phyloP scores from a whole-genome alignment of 179 eudicot genomes.

The Corrigiola litoralis region DNA sequence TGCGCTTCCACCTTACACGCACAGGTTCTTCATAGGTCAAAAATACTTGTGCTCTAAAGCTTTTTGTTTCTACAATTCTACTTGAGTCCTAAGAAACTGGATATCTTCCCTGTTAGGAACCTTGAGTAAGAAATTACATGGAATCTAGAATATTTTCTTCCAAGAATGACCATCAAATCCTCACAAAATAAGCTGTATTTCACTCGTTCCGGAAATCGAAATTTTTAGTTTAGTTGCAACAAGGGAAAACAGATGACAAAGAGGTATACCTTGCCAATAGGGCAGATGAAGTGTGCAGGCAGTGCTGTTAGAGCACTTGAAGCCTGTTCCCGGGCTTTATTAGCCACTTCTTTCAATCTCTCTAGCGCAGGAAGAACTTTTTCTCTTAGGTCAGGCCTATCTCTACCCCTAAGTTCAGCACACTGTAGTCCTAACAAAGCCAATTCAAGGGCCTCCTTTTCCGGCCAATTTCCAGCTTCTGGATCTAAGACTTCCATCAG shows the following conservation, averaged over 20 bases:
- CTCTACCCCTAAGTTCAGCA: conserved; percentile 67
- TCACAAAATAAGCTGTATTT: neutral
- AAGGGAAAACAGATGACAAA: neutral
- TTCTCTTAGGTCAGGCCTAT: conserved; percentile 62
- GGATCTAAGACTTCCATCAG: conserved; percentile 45
- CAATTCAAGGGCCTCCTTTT: conserved; percentile 54
- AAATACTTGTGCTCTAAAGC: too few relatives aligned
- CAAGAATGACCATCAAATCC: neutral
- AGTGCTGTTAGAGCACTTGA: conserved; percentile 30
- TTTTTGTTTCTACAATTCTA: too few relatives aligned
- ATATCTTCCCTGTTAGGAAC: too few relatives aligned
- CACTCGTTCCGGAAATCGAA: neutral
- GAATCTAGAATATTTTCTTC: neutral
- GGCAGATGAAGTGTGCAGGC: conserved; percentile 66
- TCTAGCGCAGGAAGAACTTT: conserved; percentile 57
- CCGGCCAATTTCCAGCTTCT: conserved; percentile 71
- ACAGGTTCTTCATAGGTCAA: too few relatives aligned
- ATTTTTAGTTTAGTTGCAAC: neutral
- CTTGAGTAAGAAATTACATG: too few relatives aligned
- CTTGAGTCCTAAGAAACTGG: too few relatives aligned
- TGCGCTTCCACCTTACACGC: too few relatives aligned
- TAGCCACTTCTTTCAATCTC: conserved; percentile 54
- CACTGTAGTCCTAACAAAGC: conserved; percentile 54
- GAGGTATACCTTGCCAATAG: conserved; percentile 57
- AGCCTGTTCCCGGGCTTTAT: conserved; percentile 32